Conservation (phyloP, 805 yeast genomes). For the Kuraishia hungarica region DNA sequence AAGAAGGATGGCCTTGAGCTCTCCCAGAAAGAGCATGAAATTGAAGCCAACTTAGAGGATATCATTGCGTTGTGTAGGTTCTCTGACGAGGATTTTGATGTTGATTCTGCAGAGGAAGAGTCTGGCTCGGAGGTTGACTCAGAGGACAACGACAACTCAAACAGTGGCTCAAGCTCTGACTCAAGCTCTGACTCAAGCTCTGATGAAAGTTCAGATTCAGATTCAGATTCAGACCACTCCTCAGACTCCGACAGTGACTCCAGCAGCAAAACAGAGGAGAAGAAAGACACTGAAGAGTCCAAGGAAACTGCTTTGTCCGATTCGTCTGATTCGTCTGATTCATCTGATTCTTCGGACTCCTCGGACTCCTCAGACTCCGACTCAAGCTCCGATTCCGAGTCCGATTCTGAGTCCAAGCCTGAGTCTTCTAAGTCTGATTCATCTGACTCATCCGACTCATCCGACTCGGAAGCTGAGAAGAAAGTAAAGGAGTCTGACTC, state of each 20-base stretch:
- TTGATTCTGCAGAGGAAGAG: conserved; percentile 5
- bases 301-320: conserved; percentile 7
- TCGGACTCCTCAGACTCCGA: conserved; percentile 2
- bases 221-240: conserved; percentile 7
- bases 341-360: too few relatives aligned
- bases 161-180: conserved; percentile 6
- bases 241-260: conserved; percentile 14
- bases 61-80: neutral
- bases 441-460: conserved; percentile 6
- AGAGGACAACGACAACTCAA: conserved; percentile 4
- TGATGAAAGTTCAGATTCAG: conserved; percentile 8
- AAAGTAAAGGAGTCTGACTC: too few relatives aligned
- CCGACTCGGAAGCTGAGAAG: too few relatives aligned
- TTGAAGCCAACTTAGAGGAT: neutral
- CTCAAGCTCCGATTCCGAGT: conserved; percentile 6
- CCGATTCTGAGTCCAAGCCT: neutral
- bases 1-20: conserved; percentile 6
- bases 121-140: conserved; percentile 10
- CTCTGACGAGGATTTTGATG: conserved; percentile 4
- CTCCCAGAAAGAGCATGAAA: conserved; percentile 6
- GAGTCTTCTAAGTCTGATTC: conserved; percentile 4
- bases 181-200: neutral
- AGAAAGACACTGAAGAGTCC: conserved; percentile 4
- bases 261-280: conserved; percentile 10
- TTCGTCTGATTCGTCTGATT: conserved; percentile 5